A percentile compares a stretch with the other conserved stretches of the same genome.
phyloP scores from a whole-genome alignment of 768 basidiomycete genomes.

The Serendipita sp. region DNA sequence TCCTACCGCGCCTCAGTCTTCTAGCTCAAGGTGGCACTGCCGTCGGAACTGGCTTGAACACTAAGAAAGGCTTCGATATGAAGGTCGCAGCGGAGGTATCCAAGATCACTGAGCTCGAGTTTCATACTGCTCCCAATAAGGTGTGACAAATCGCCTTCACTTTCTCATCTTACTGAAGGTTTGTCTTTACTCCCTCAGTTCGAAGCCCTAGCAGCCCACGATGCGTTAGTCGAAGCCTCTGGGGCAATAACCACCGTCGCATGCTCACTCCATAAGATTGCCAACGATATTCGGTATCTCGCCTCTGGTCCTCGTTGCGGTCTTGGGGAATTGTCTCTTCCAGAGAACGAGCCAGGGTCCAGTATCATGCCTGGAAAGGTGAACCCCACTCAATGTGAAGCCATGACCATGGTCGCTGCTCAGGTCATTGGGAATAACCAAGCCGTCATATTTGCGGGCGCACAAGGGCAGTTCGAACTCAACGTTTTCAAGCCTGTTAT shows the following conservation, averaged over 20 bases:
- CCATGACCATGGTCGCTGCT: slow-evolving; percentile 95
- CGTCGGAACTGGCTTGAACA: slow-evolving; percentile 96
- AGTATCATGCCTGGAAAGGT: slow-evolving; percentile 99
- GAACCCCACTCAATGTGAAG: slow-evolving; percentile 98
- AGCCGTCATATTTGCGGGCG: slow-evolving; percentile 77
- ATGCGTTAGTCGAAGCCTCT: slow-evolving; percentile 93
- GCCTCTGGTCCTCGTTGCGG: slow-evolving; percentile 97
- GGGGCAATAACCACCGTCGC: slow-evolving; percentile 93
- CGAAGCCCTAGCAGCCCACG: slow-evolving; percentile 94
- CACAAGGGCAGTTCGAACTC: slow-evolving; percentile 96
- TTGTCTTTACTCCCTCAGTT: slow-evolving; percentile 39
- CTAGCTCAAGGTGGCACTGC: slow-evolving; percentile 98
- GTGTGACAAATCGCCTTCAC: slow-evolving; percentile 23
- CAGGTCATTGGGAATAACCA: slow-evolving; percentile 99
- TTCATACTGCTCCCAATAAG: slow-evolving; percentile 98
- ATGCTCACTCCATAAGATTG: slow-evolving; percentile 98
- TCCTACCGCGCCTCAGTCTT: slow-evolving; percentile 69
- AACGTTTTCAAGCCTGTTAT: slow-evolving; percentile 99
- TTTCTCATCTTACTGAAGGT: background rate
- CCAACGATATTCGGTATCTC: slow-evolving; percentile 96
- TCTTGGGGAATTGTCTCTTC: slow-evolving; percentile 82
- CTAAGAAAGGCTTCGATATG: slow-evolving; percentile 89
- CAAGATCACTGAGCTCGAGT: slow-evolving; percentile 75
- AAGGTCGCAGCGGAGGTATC: slow-evolving; percentile 87
- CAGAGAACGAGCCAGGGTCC: slow-evolving; percentile 97